A percentile compares a stretch with the other conserved stretches of the same genome.
phyloP scores from a whole-genome alignment of 352 stramenopile species.

The Blastocystis hominis region DNA sequence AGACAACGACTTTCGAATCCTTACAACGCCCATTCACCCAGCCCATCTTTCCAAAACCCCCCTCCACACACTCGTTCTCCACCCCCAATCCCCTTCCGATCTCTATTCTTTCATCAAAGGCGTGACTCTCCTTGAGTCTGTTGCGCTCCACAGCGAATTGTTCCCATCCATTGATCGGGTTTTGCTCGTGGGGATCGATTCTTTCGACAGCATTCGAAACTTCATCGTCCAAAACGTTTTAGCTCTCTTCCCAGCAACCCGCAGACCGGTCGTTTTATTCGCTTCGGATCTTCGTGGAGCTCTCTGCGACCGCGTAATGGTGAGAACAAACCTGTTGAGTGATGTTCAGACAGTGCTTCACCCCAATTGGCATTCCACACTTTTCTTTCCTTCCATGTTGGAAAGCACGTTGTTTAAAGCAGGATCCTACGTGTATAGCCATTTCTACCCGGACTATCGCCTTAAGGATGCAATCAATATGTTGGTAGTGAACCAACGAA shows the following conservation, averaged over 20 bases:
- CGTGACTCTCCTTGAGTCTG: not conserved
- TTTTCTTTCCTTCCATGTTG: not conserved
- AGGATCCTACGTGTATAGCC: not conserved
- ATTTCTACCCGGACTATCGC: not conserved
- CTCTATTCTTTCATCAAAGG: slow-evolving; percentile 11
- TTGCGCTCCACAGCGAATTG: not conserved
- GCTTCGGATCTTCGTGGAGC: not conserved
- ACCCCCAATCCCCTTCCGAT: slow-evolving; percentile 1
- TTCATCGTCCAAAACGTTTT: not conserved
- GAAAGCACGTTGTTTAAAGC: not conserved
- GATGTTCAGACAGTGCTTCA: not conserved
- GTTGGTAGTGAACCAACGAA: not conserved
- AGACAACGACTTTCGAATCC: slow-evolving; percentile 27
- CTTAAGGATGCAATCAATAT: not conserved
- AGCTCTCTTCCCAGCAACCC: not conserved
- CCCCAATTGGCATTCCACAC: not conserved
- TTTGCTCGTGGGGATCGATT: not conserved
- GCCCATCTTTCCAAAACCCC: not conserved
- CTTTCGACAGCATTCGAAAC: not conserved
- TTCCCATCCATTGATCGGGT: slow-evolving; percentile 14
- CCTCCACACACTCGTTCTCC: not conserved
- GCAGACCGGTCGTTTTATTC: not conserved
- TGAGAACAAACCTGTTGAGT: not conserved
- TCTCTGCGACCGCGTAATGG: slow-evolving; percentile 29
- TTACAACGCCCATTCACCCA: slow-evolving; percentile 19